Base-by-base conservation (phyloP, 139 green algal species). In the Tetradesmus lagerheimii region DNA sequence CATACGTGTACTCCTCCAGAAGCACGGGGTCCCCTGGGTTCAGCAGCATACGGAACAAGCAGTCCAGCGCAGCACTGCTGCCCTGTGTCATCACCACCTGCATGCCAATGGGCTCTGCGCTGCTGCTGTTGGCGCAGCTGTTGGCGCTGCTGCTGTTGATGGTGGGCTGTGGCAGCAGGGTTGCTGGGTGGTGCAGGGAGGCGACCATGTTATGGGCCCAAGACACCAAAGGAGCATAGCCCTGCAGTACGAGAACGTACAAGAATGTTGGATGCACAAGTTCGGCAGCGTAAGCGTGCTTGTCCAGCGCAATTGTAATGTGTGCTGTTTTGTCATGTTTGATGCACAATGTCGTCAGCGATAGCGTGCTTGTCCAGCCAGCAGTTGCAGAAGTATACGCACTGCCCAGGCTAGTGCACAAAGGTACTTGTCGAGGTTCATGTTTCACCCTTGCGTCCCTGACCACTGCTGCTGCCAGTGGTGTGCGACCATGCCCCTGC, bases 1-100 rank as follows among this genome's bases (percentile, higher is more conserved):
- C 92, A 87, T 97, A 98, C 9, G 92, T 97, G 89, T 94, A 97
- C 91, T 97, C 92, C 90, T 98, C 96, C 50, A 97, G 64, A 11
- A 92, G 76, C 29, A 91, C 25, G 27, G 86, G 64, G 75, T 96
- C 95, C 0, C 94, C 94, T 4, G 77, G 89, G 76, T 96, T 90
- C 25, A 96, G 90, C 39, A 97, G 87, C 92, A 96, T 67, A 41
- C 77, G 83, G 25, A 91, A 53, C 25, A 90, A 8, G n/a, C 31
- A 66, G 29, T 95, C 93, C n/a, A 95, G 81, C 6, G 92, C 86
- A 2, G 78, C 39, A 35, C 91, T 92, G 83, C 50, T 89, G 34
- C 93, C 92, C 47, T 34, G 71, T 18, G 92, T 93, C 38, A 95
- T 84, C 15, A 93, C 71, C 2, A 92, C 18, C 25, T 93, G 81